Evolutionary conservation across 129 eudicot species (phyloP).

Genomic region (carrot (Daucus carota)): DNA sequence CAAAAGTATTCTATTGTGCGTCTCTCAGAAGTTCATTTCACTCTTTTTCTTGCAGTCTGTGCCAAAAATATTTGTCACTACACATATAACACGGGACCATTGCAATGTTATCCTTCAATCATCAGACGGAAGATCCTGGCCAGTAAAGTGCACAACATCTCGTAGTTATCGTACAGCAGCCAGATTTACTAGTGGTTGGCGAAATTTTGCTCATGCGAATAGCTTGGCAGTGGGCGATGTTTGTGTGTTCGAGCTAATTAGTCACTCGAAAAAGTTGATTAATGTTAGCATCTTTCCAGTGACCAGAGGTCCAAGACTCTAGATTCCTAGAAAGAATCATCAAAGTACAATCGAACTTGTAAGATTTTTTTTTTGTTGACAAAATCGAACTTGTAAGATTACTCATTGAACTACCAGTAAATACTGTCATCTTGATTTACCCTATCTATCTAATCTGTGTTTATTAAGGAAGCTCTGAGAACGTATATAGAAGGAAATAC

Average conservation of each 20-base stretch:
- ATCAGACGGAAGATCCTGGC: slow-evolving; percentile 7
- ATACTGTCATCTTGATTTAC: too few relatives aligned
- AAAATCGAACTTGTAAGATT: too few relatives aligned
- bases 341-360: neutral
- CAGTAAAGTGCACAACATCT: neutral
- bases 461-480: too few relatives aligned
- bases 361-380: too few relatives aligned
- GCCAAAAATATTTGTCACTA: neutral
- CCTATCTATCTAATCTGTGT: too few relatives aligned
- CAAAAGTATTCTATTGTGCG: neutral
- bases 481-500: too few relatives aligned
- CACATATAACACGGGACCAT: neutral
- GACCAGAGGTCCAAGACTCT: neutral
- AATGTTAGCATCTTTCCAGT: slow-evolving; percentile 7
- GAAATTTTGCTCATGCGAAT: slow-evolving; percentile 10
- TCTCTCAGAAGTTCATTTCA: neutral
- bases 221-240: slow-evolving; percentile 15
- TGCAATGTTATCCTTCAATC: neutral
- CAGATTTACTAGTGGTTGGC: slow-evolving; percentile 13
- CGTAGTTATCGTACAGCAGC: neutral
- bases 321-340: neutral
- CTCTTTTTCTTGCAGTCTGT: slow-evolving; percentile 8
- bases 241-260: slow-evolving; percentile 21
- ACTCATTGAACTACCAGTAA: too few relatives aligned
- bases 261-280: neutral